A percentile compares a stretch with the other conserved stretches of the same genome.
Evolutionary conservation across 805 yeast species (phyloP).

Genomic region (Metschnikowia dekortorum): DNA sequence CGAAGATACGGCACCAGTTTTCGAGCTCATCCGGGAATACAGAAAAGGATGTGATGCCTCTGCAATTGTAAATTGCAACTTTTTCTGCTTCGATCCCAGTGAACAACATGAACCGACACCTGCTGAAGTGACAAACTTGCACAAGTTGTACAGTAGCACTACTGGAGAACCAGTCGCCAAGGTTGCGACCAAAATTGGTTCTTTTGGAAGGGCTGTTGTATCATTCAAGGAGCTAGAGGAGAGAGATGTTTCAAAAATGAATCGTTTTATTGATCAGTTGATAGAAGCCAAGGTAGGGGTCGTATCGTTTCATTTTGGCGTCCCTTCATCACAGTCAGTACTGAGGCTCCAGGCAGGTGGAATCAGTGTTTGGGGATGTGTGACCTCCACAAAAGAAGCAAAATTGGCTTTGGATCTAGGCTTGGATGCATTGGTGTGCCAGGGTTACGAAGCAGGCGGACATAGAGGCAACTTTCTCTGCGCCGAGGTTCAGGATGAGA

Average conservation of each 20-base stretch:
- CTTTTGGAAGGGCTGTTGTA: conserved; percentile 21
- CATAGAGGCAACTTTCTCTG: conserved; percentile 49
- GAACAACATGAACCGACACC: conserved; percentile 12
- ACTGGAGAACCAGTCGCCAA: background rate
- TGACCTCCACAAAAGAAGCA: conserved; percentile 46
- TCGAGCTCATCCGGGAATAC: conserved; percentile 14
- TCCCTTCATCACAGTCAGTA: conserved; percentile 32
- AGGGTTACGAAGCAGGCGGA: conserved; percentile 65
- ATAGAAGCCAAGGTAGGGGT: conserved; percentile 33
- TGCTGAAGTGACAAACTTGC: conserved; percentile 22
- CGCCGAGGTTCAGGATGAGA: conserved; percentile 24
- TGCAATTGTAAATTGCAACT: conserved; percentile 39
- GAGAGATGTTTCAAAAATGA: conserved; percentile 8
- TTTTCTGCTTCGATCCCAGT: conserved; percentile 40
- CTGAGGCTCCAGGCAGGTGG: conserved; percentile 31
- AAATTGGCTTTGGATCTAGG: conserved; percentile 22
- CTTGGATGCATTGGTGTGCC: conserved; percentile 48
- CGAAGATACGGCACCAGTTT: conserved; percentile 16
- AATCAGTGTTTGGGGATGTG: conserved; percentile 42
- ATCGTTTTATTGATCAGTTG: conserved; percentile 17
- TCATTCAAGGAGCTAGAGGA: conserved; percentile 30
- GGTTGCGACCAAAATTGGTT: background rate
- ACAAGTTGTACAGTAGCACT: conserved; percentile 13
- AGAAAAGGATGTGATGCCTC: conserved; percentile 10
- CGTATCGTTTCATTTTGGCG: conserved; percentile 54